Evolutionary conservation across 2,329 filamentous ascomycete genomes (phyloP), one percentile per base, ranked within the genome.

Genomic region (Coccinonectria pachysandricola): DNA sequence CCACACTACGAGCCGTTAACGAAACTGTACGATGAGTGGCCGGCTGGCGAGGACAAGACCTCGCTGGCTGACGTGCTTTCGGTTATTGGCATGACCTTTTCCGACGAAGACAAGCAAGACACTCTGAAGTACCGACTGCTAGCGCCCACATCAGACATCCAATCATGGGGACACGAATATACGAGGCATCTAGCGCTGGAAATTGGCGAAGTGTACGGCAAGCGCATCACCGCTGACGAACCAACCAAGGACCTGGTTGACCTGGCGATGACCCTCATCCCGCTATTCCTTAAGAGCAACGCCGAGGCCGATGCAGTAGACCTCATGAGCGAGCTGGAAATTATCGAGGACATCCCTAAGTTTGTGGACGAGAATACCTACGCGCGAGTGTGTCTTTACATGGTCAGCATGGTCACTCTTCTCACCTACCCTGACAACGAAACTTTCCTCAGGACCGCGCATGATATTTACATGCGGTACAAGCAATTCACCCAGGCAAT

Each of bases 111-210:
- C 48, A 78, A 85, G 55, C 75, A 93, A 58, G 91, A 98, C 56
- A 95, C 91, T 25, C 72, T 98, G 48, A 96, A 94, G 61, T 98
- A 91, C 64, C 78, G 91, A 40, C 70, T 98, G 26, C 70, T 95
- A 34, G 80, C 88, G 18, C 86, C 87, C 15, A 83, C 86, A 19
- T 77, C 86, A 54, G 91, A 98, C 56, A 85, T 98, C 49, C 82
- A 79, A 31, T 94, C 88, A 5, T 98, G 91, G 91, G 91, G 91
- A 32, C 92, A 98, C 55, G 91, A 98, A 67, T 98, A 98, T 56
- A 86, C 92, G 50, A 75, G 92, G 36, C 92, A 98, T 62, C 67
- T 98, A 40, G 88, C 91, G 14, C 66, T 98, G 34, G 88, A 98
- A 61, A 91, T 98, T 41, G 91, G 91, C 30, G 80, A 93, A 57